phyloP scores from a whole-genome alignment of 129 eudicot genomes.

The Gnaphalium uliginosum region DNA sequence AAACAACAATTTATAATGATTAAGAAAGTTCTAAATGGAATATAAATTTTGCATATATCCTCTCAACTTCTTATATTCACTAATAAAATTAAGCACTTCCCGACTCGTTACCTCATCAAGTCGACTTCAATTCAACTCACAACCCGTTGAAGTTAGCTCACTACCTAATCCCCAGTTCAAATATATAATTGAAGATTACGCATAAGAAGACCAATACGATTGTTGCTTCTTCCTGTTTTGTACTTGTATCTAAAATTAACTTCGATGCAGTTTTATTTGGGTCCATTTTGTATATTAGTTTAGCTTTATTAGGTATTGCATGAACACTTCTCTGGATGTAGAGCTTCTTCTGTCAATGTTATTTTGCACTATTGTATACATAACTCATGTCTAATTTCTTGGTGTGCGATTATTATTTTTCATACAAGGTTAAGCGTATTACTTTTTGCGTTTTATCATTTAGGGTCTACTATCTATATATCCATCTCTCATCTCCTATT shows the following conservation, averaged over 20 bases:
- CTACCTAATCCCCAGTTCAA: not conserved
- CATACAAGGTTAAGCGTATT: not conserved
- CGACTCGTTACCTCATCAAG: too few relatives aligned
- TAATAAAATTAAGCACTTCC: too few relatives aligned
- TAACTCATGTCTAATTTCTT: too few relatives aligned
- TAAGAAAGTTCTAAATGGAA: too few relatives aligned
- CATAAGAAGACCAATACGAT: not conserved
- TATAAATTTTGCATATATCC: too few relatives aligned
- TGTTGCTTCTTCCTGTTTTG: not conserved
- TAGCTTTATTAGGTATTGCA: too few relatives aligned
- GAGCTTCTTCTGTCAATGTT: not conserved
- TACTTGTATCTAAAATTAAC: not conserved
- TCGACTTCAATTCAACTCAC: too few relatives aligned
- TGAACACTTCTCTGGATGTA: too few relatives aligned
- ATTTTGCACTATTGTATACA: not conserved
- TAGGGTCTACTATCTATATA: not conserved
- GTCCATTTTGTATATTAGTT: too few relatives aligned
- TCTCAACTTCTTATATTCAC: too few relatives aligned
- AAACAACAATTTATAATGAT: too few relatives aligned
- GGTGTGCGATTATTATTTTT: not conserved
- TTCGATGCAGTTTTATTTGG: not conserved
- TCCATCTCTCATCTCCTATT: conserved; percentile 6
- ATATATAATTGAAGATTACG: not conserved
- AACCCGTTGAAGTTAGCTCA: not conserved
- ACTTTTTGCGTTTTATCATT: not conserved